phyloP scores from a whole-genome alignment of 1,139 yeast genomes.

The Sugiyamaella sp. region DNA sequence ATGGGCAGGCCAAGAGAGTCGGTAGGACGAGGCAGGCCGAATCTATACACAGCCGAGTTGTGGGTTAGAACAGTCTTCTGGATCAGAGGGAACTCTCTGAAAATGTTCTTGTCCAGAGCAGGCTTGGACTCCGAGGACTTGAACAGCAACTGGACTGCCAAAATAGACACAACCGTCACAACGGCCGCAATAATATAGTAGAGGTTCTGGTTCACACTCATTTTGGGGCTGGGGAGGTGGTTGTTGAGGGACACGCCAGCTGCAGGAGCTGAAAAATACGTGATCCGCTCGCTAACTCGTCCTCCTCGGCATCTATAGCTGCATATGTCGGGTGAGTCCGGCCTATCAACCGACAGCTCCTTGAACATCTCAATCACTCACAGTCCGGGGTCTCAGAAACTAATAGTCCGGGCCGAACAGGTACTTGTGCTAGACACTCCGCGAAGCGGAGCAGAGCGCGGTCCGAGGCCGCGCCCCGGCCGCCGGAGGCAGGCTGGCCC shows the following conservation, averaged over 20 bases:
- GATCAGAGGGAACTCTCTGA: slow-evolving; percentile 80
- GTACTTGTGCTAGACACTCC: too few species aligned
- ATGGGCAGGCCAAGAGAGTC: slow-evolving; percentile 88
- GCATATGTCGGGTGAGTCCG: too few species aligned
- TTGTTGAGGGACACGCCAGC: neutral
- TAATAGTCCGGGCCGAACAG: too few species aligned
- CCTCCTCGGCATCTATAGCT: neutral
- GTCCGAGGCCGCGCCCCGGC: neutral
- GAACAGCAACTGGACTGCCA: slow-evolving; percentile 25
- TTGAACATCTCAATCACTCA: too few species aligned
- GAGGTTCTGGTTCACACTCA: slow-evolving; percentile 10
- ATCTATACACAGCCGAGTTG: slow-evolving; percentile 83
- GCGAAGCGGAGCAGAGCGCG: slow-evolving; percentile 1
- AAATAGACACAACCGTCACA: slow-evolving; percentile 26
- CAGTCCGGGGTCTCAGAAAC: too few species aligned
- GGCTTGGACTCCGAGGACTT: slow-evolving; percentile 41
- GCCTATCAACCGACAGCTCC: too few species aligned
- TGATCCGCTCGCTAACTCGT: neutral
- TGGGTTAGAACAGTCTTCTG: slow-evolving; percentile 78
- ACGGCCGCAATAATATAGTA: slow-evolving; percentile 24
- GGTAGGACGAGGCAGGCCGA: slow-evolving; percentile 75
- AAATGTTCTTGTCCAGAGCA: slow-evolving; percentile 65
- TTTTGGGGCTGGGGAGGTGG: neutral
- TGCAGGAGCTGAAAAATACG: neutral
- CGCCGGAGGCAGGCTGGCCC: slow-evolving; percentile 1